A percentile compares a stretch with the other conserved stretches of the same genome.
Conservation (phyloP, 2,329 filamentous ascomycete species). For the Fusarium pseudonygamai region DNA sequence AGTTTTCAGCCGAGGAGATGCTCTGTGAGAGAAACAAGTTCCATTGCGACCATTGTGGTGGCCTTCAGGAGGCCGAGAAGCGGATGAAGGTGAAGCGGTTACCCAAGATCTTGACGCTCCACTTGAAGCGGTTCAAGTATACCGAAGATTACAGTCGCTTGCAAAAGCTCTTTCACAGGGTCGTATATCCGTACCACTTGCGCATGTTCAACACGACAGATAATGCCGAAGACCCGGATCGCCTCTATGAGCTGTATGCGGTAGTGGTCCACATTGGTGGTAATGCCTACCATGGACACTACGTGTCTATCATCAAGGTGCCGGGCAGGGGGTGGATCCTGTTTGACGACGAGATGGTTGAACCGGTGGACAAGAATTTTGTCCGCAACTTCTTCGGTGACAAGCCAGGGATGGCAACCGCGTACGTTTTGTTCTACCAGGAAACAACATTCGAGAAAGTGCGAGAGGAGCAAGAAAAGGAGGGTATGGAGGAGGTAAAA, state of each 20-base stretch:
- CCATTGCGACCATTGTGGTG: slow-evolving; percentile 96
- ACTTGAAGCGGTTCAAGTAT: slow-evolving; percentile 98
- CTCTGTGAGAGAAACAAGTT: slow-evolving; percentile 98
- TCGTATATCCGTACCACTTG: slow-evolving; percentile 96
- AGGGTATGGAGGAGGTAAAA: slow-evolving; percentile 72
- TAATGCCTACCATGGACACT: slow-evolving; percentile 96
- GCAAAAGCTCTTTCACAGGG: slow-evolving; percentile 95
- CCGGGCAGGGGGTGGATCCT: slow-evolving; percentile 94
- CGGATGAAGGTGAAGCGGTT: slow-evolving; percentile 98
- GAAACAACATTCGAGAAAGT: slow-evolving; percentile 79
- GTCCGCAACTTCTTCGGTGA: slow-evolving; percentile 98
- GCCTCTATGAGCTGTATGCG: slow-evolving; percentile 94
- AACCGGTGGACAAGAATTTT: slow-evolving; percentile 96
- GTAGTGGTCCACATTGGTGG: slow-evolving; percentile 98
- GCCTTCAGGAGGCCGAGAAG: slow-evolving; percentile 96
- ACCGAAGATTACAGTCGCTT: slow-evolving; percentile 93
- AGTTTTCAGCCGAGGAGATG: slow-evolving; percentile 99
- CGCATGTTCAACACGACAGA: slow-evolving; percentile 98
- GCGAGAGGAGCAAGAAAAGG: slow-evolving; percentile 82
- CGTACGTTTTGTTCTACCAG: slow-evolving; percentile 97
- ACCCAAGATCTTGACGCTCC: slow-evolving; percentile 89
- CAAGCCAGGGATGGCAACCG: slow-evolving; percentile 87
- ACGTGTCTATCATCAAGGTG: slow-evolving; percentile 97
- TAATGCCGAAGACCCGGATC: slow-evolving; percentile 91
- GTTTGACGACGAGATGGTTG: slow-evolving; percentile 98